A percentile compares a stretch with the other conserved stretches of the same genome.
Evolutionary conservation across 2,329 filamentous ascomycete species (phyloP).

Genomic region (Cryphonectria parasitica): DNA sequence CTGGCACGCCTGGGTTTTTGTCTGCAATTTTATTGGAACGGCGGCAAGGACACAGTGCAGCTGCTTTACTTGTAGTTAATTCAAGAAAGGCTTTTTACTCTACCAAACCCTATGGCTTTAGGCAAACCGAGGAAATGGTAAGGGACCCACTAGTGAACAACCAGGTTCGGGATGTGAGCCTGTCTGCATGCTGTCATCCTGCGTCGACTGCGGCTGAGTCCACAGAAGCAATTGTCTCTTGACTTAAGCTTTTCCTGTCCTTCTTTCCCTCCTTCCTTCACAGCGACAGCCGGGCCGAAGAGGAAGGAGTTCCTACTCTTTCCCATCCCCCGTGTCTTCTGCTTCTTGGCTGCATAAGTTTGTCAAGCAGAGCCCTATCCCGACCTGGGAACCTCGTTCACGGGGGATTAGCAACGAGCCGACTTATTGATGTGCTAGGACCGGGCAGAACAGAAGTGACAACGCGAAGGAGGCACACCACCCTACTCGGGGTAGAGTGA

Average conservation of each 20-base stretch:
- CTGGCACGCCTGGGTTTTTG: background rate
- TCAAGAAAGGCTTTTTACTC: background rate
- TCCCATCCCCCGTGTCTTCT: background rate
- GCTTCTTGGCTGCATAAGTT: too few relatives aligned
- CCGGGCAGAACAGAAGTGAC: background rate
- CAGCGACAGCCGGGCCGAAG: background rate
- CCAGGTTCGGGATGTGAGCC: background rate
- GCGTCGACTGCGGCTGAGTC: too few relatives aligned
- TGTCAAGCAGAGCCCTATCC: too few relatives aligned
- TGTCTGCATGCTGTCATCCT: background rate
- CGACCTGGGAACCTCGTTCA: too few relatives aligned
- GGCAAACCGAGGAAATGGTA: background rate
- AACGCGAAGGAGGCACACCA: background rate
- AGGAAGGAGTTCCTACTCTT: background rate
- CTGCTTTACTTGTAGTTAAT: too few relatives aligned
- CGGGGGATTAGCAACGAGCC: background rate
- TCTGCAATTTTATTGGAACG: background rate
- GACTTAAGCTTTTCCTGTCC: background rate
- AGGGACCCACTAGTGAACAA: background rate
- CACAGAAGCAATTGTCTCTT: too few relatives aligned
- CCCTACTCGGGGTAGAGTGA: background rate
- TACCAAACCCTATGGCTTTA: background rate
- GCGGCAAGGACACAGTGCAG: background rate
- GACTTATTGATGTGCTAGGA: background rate
- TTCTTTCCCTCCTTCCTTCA: background rate